Evolutionary conservation across 2,329 filamentous ascomycete genomes (phyloP).

Genomic region (Allantophomopsis lycopodina): DNA sequence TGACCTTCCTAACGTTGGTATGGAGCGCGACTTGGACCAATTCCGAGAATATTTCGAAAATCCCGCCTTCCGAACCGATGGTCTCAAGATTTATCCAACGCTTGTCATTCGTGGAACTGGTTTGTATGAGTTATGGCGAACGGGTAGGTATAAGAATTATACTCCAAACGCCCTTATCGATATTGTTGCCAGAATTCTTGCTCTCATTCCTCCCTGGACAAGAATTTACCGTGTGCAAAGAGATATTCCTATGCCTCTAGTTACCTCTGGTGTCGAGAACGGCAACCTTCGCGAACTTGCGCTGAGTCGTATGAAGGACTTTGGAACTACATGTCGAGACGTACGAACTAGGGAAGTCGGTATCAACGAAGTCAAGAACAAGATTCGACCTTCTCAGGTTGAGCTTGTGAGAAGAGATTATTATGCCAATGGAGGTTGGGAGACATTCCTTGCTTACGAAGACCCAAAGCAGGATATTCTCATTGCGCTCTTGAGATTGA

Average conservation of each 20-base stretch:
- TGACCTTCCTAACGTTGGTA: slow-evolving; percentile 91
- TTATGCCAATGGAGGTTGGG: slow-evolving; percentile 90
- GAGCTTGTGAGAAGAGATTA: slow-evolving; percentile 93
- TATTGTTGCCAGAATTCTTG: slow-evolving; percentile 89
- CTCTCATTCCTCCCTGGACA: slow-evolving; percentile 92
- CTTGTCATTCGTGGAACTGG: slow-evolving; percentile 94
- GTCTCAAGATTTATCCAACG: slow-evolving; percentile 95
- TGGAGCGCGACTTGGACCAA: slow-evolving; percentile 94
- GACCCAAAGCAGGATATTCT: slow-evolving; percentile 98
- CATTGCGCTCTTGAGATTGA: slow-evolving; percentile 74
- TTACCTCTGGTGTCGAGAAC: slow-evolving; percentile 97
- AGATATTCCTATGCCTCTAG: slow-evolving; percentile 98
- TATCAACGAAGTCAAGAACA: slow-evolving; percentile 98
- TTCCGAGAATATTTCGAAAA: slow-evolving; percentile 98
- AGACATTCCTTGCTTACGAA: slow-evolving; percentile 95
- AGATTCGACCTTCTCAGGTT: slow-evolving; percentile 91
- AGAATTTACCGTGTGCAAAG: slow-evolving; percentile 96
- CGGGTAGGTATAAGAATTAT: slow-evolving; percentile 95
- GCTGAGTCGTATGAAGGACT: slow-evolving; percentile 96
- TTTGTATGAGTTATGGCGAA: slow-evolving; percentile 94
- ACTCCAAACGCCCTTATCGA: slow-evolving; percentile 95
- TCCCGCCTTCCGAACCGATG: slow-evolving; percentile 89
- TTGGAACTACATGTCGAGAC: slow-evolving; percentile 91
- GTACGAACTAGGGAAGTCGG: slow-evolving; percentile 94
- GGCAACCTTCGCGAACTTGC: slow-evolving; percentile 90